These are phyloP conservation scores for Penicillium goetzii DNA, from an alignment of 495 filamentous ascomycete species.

Conservation along the genomic window DNA sequence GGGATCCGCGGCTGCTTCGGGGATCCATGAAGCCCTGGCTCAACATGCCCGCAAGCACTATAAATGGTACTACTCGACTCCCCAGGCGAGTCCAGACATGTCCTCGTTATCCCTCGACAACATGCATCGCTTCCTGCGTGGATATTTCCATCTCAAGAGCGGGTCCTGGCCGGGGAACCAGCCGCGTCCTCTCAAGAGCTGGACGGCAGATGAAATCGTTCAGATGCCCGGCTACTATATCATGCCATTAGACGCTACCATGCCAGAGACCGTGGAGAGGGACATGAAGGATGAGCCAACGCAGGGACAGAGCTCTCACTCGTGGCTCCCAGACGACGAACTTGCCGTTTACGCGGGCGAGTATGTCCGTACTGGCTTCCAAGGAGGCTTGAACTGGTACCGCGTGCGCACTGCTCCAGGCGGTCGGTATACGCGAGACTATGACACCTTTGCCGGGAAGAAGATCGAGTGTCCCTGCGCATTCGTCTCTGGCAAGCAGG, in stretches of 20 bases:
- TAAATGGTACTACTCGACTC: constrained; percentile 69
- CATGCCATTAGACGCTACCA: constrained; percentile 60
- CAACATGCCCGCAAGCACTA: constrained; percentile 64
- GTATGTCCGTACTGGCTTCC: constrained; percentile 68
- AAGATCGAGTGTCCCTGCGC: constrained; percentile 64
- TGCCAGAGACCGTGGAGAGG: constrained; percentile 58
- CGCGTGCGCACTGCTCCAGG: constrained; percentile 57
- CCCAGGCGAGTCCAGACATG: constrained; percentile 62
- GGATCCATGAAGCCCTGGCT: constrained; percentile 58
- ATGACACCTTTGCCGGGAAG: constrained; percentile 62
- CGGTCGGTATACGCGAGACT: constrained; percentile 47
- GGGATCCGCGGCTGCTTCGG: constrained; percentile 20
- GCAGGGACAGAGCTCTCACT: constrained; percentile 27
- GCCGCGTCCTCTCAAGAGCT: constrained; percentile 54
- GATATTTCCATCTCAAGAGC: constrained; percentile 71
- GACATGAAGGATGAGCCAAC: constrained; percentile 57
- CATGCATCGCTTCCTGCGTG: constrained; percentile 61
- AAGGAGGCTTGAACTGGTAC: constrained; percentile 74
- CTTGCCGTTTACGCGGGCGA: constrained; percentile 63
- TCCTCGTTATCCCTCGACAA: constrained; percentile 50
- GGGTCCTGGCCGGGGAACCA: constrained; percentile 61
- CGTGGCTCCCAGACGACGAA: constrained; percentile 61
- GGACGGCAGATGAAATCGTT: constrained; percentile 58
- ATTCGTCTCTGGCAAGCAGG: constrained; percentile 62
- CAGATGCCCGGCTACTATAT: constrained; percentile 70